Percentiles rank a stretch among this genome's conserved stretches.
Evolutionary conservation across 331 rosid genomes (phyloP).

Genomic region (Acacia pycnantha): DNA sequence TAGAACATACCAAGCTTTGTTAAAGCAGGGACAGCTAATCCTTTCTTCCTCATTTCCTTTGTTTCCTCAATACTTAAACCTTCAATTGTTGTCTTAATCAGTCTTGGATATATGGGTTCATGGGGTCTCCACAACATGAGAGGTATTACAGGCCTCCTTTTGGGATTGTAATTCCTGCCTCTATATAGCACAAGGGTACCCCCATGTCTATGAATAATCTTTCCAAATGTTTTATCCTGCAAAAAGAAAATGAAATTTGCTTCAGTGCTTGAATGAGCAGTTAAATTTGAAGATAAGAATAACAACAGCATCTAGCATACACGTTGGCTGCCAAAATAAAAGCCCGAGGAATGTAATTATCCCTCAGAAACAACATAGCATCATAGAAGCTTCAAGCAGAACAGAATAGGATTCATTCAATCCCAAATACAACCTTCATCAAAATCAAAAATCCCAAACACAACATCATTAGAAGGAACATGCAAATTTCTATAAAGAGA

Average conservation of each 20-base stretch:
- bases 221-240: slow-evolving; percentile 90
- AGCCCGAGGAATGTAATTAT: background rate
- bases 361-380: background rate
- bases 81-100: slow-evolving; percentile 82
- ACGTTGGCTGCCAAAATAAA: background rate
- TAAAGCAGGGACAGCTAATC: slow-evolving; percentile 72
- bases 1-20: slow-evolving; percentile 69
- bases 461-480: slow-evolving; percentile 14
- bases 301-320: background rate
- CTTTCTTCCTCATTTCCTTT: slow-evolving; percentile 87
- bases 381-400: slow-evolving; percentile 10
- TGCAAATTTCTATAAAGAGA: background rate
- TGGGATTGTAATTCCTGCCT: slow-evolving; percentile 79
- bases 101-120: slow-evolving; percentile 85
- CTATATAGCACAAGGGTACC: slow-evolving; percentile 76
- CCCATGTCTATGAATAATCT: slow-evolving; percentile 75
- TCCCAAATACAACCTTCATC: background rate
- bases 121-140: slow-evolving; percentile 95
- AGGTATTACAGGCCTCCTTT: slow-evolving; percentile 77
- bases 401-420: slow-evolving; percentile 1
- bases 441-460: background rate
- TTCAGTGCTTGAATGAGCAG: slow-evolving; percentile 10
- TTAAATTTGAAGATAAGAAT: background rate
- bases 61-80: slow-evolving; percentile 86
- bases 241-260: slow-evolving; percentile 27